Conservation (phyloP, 768 basidiomycete species). For the Suillus subalutaceus region DNA sequence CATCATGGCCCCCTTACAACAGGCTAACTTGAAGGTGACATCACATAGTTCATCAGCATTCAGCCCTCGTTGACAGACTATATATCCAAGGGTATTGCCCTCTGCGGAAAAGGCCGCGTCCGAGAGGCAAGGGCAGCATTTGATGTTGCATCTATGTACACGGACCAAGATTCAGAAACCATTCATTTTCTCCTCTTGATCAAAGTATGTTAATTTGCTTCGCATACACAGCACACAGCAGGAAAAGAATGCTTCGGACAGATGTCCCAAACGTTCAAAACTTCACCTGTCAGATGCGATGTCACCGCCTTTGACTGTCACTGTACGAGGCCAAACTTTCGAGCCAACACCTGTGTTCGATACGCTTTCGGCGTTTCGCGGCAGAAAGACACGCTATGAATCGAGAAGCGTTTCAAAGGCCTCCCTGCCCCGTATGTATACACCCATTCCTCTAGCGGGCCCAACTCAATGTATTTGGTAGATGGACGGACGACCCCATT, state of each 20-base stretch:
- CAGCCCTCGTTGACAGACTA: too few relatives aligned
- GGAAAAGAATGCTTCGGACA: constrained; percentile 15
- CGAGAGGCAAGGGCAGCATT: too few relatives aligned
- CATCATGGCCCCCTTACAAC: too few relatives aligned
- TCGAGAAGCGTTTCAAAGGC: constrained; percentile 55
- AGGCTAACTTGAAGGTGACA: too few relatives aligned
- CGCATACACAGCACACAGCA: background rate
- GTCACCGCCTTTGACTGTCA: constrained; percentile 32
- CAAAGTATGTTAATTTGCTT: too few relatives aligned
- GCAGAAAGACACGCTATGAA: constrained; percentile 60
- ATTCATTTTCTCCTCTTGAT: too few relatives aligned
- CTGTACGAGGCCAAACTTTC: constrained; percentile 42
- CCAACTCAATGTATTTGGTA: constrained; percentile 25
- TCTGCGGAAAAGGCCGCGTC: too few relatives aligned
- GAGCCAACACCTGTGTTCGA: constrained; percentile 57
- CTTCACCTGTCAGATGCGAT: constrained; percentile 17
- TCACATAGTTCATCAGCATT: too few relatives aligned
- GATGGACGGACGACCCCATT: constrained; percentile 71
- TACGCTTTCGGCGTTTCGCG: constrained; percentile 60
- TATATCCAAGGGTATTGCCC: too few relatives aligned
- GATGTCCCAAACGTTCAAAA: constrained; percentile 28
- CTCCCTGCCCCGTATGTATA: constrained; percentile 53
- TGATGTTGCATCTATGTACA: too few relatives aligned
- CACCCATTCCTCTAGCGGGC: background rate
- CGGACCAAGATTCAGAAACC: too few relatives aligned